Evolutionary conservation across 1,284 basidiomycete genomes (phyloP).

Genomic region (Golubevia sp.): DNA sequence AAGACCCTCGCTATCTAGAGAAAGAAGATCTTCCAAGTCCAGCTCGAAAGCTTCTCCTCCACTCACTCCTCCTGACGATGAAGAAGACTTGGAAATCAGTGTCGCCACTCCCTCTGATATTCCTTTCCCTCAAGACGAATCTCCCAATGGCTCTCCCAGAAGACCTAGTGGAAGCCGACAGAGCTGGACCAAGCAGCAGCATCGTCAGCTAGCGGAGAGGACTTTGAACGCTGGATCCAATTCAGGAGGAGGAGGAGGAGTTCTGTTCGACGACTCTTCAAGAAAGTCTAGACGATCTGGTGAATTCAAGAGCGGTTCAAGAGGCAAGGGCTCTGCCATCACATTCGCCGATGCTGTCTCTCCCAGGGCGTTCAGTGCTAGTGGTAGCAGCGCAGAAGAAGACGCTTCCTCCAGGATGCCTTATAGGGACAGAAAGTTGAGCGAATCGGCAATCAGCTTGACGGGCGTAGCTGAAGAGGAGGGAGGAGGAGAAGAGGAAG

Average conservation of each 20-base stretch:
- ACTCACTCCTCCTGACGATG: background rate
- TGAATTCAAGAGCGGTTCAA: background rate
- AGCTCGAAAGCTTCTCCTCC: background rate
- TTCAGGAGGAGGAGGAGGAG: background rate
- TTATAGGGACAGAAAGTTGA: conserved; percentile 44
- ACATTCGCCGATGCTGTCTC: conserved; percentile 34
- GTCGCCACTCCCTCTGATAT: background rate
- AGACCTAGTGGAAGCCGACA: background rate
- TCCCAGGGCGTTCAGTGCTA: conserved; percentile 18
- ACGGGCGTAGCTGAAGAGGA: conserved; percentile 42
- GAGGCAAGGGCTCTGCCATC: conserved; percentile 21
- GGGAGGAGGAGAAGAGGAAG: conserved; percentile 19
- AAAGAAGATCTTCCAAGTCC: background rate
- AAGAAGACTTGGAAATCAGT: background rate
- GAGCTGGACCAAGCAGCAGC: background rate
- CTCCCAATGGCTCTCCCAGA: background rate
- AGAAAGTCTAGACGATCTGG: background rate
- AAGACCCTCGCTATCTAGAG: background rate
- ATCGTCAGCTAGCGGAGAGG: background rate
- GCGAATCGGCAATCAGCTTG: conserved; percentile 45
- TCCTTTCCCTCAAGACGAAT: background rate
- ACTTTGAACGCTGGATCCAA: too few relatives aligned
- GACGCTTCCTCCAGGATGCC: conserved; percentile 16
- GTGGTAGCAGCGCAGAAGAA: conserved; percentile 21
- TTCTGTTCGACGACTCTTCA: background rate